A percentile compares a stretch with the other conserved stretches of the same genome.
Evolutionary conservation across 164 flowering plant species (phyloP).

Genomic region (Tetrastigma voinierianum): DNA sequence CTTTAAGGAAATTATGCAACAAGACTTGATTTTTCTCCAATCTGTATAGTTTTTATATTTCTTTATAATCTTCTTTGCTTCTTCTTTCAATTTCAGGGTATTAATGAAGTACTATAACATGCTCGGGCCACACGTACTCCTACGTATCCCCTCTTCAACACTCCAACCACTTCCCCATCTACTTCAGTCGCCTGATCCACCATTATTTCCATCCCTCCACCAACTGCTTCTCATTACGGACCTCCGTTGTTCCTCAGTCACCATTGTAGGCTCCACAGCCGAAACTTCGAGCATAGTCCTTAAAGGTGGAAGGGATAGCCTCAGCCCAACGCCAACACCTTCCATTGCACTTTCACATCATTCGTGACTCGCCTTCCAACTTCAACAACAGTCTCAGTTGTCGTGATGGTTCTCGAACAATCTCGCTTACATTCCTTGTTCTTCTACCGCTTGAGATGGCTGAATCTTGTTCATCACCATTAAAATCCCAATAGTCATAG

Average conservation of each 20-base stretch:
- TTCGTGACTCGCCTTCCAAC: not conserved
- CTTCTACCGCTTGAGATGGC: constrained; percentile 22
- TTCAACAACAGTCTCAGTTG: not conserved
- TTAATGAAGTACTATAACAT: no score
- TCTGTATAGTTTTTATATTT: no score
- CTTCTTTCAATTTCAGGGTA: no score
- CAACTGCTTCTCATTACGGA: no score
- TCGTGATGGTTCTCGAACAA: constrained; percentile 8
- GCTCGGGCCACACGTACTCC: constrained; percentile 35
- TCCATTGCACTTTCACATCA: constrained; percentile 13
- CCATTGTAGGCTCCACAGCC: constrained; percentile 4
- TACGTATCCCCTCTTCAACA: constrained; percentile 26
- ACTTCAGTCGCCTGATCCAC: constrained; percentile 41
- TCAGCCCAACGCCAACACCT: constrained; percentile 10
- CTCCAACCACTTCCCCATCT: constrained; percentile 29
- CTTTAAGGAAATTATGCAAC: no score
- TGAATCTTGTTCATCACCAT: constrained; percentile 20
- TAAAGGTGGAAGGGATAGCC: constrained; percentile 17
- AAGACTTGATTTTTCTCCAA: no score
- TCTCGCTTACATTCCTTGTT: constrained; percentile 16
- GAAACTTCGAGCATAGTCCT: constrained; percentile 17
- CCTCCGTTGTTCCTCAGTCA: no score
- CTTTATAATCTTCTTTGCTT: no score
- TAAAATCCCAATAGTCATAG: constrained; percentile 4
- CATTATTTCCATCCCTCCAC: constrained; percentile 11